Conservation (phyloP, 345 rosid species). For the Salix brachista region DNA sequence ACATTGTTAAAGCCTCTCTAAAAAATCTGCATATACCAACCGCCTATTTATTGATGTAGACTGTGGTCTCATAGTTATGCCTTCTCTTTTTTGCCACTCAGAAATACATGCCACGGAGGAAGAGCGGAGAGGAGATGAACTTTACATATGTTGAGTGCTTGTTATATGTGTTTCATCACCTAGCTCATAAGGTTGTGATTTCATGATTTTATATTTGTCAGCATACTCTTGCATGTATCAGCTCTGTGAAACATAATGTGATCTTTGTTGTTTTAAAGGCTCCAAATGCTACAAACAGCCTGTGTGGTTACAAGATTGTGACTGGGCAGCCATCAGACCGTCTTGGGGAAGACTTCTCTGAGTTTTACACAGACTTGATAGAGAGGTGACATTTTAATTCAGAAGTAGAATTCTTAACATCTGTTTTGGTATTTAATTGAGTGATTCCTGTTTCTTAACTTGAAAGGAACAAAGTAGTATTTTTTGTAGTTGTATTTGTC, state of each 20-base stretch:
- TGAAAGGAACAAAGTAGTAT: neutral
- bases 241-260: conserved; percentile 18
- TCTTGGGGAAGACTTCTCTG: conserved; percentile 96
- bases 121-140: conserved; percentile 93
- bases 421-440: neutral
- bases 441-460: neutral
- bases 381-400: conserved; percentile 51
- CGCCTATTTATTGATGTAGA: neutral
- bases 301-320: conserved; percentile 96
- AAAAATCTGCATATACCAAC: neutral
- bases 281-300: conserved; percentile 93
- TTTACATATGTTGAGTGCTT: conserved; percentile 93
- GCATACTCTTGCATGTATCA: neutral
- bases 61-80: neutral
- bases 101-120: conserved; percentile 91
- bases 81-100: conserved; percentile 25
- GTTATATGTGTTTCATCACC: conserved; percentile 80
- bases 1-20: neutral
- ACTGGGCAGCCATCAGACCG: conserved; percentile 97
- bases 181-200: conserved; percentile 77
- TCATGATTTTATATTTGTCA: conserved; percentile 9
- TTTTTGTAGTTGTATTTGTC: neutral
- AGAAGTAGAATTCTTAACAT: neutral
- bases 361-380: conserved; percentile 70
- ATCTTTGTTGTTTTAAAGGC: conserved; percentile 45